Evolutionary conservation across 768 basidiomycete genomes (phyloP), one percentile per base, ranked within the genome.

Genomic region (Auriscalpium orientale): DNA sequence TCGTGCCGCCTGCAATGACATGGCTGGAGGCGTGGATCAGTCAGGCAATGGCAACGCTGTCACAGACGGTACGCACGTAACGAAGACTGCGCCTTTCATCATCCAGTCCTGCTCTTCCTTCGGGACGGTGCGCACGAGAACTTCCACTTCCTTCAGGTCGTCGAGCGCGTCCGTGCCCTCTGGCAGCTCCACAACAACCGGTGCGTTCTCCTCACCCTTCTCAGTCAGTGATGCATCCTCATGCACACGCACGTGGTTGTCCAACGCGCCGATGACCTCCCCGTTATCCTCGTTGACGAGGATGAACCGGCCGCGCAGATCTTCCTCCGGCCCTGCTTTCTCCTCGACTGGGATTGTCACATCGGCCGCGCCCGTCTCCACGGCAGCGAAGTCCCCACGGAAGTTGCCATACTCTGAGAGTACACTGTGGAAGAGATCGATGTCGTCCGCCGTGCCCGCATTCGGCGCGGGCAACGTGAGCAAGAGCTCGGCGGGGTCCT

Each of bases 241-340:
- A 8, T 11, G n/a, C 21, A 62, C 61, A 16, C 38, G 35, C 7
- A 62, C 47, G 10, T 56, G 53, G 10, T 40, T 20, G 21, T 60
- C 61, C 33, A 62, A 51, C 51, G 61, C 38, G 11, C 56, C 59
- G 45, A 62, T 53, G 16, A 62, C 43, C 53, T 62, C 56, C 8
- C 59, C 56, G 11, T 49, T 38, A 11, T 53, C 59, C 46, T 60
- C 61, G 34, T 62, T 60, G 50, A 62, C 36, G 37, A 62, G 59
- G 2, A 60, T 59, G 38, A 62, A 62, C 3, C 61, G 59, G 15
- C 61, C 61, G 12, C 61, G 59, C n/a, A 62, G 51, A 28, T 60
- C 61, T 16, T 56, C 52, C 1, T 38, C 61, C 9, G 37, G n/a
- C 21, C 20, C 50, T 15, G 13, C 49, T 22, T 15, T 40, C 16